Evolutionary conservation across 345 rosid species (phyloP), one percentile per base, ranked within the genome.

Genomic region (Populus simonii): DNA sequence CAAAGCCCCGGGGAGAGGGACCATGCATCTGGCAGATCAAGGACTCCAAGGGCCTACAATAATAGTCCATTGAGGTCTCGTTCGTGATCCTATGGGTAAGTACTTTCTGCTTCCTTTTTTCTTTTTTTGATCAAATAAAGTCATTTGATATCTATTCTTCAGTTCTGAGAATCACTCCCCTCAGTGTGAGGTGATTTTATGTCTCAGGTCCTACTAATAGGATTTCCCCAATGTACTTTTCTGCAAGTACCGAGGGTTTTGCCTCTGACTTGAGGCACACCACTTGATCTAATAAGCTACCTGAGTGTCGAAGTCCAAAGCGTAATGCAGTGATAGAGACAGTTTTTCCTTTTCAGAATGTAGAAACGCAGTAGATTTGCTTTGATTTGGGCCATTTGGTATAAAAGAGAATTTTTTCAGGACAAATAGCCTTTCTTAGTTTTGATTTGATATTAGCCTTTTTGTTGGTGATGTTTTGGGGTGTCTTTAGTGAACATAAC

Each of bases 31-130:
- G 69, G 68, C 76, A 80, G 84, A 86, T 87, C 88, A 72, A 80
- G 74, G 85, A 88, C 89, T 83, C 88, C 89, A 38, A 83, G 81
- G 83, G 83, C 66, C 73, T 76, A 78, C 49, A 67, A 63, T 55
- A 81, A 3, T 51, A 79, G 83, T 86, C 93, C 88, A 70, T 85
- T 90, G 55, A 81, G 88, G 84, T 88, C 91, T 61, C 86, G 73
- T 41, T 87, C 90, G 31, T 72, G 77, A 74, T 89, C 96, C 63
- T 67, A 82, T 53, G 89, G 92, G 97, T 94, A 83, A 27, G 78
- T 74, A 31, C 12, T 33, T 51, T n/a, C 31, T 5, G 12, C 16
- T n/a, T 45, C 67, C 20, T 45, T 8, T 57, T 35, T 33, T 11
- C 23, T 12, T 3, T 65, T 66, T 65, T 70, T 7, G 47, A 53